Percentiles rank a stretch among this genome's conserved stretches.
These are phyloP conservation scores for Neocallimastix lanati DNA, from an alignment of 192 early-diverging fungal species.

Conservation along the genomic window DNA sequence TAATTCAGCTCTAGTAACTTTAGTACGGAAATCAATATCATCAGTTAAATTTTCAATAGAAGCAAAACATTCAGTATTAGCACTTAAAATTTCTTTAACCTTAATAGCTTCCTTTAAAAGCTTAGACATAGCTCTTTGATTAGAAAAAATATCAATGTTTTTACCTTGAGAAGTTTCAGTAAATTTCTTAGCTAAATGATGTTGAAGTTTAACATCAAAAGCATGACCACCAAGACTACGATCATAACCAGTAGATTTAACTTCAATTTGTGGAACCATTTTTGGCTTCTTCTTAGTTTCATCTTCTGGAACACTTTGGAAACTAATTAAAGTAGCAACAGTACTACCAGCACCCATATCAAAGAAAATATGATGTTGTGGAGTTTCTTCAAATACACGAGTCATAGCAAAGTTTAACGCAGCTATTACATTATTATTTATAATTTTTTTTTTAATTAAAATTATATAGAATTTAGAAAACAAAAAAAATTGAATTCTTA, in stretches of 20 bases:
- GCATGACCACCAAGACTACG: conserved; percentile 69
- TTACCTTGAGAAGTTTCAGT: conserved; percentile 16
- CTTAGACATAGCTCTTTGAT: conserved; percentile 67
- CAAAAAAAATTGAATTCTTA: no score
- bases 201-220: conserved; percentile 67
- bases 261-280: conserved; percentile 46
- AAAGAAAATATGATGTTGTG: conserved; percentile 74
- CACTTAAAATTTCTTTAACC: conserved; percentile 90
- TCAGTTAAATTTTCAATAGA: conserved; percentile 76
- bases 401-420: conserved; percentile 82
- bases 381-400: conserved; percentile 37
- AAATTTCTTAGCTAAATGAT: conserved; percentile 61
- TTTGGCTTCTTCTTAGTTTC: conserved; percentile 29
- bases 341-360: conserved; percentile 97
- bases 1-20: conserved; percentile 60
- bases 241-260: conserved; percentile 67
- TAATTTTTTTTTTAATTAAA: no score
- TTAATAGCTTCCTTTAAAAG: conserved; percentile 85
- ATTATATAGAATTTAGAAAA: no score
- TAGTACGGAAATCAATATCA: conserved; percentile 63
- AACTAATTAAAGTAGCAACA: conserved; percentile 66
- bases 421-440: no score
- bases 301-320: conserved; percentile 40
- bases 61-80: conserved; percentile 70
- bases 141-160: conserved; percentile 29